Base-by-base conservation (phyloP, 441 rosid genomes). In the Adansonia madagascariensis region DNA sequence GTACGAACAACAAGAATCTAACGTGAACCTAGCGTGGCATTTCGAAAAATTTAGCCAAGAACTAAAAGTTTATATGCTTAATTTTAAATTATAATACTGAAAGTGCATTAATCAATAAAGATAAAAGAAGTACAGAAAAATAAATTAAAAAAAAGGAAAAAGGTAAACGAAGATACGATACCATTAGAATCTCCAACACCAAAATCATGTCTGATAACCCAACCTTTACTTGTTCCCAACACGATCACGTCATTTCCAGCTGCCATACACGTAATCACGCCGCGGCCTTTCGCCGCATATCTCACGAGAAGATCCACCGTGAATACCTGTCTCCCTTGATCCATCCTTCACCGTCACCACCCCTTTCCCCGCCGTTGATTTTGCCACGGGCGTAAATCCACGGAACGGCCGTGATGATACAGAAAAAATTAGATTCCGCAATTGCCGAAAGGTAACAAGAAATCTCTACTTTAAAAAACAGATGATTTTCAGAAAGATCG, bases 181-280 rank as follows among this genome's bases (percentile, higher is more conserved):
- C 94, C 97, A 70, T 56, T 78, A 78, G 97, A 91, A 82, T 87
- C 91, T 5, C 98, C 98, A 68, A 89, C 89, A 39, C 98, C 92
- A 61, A 97, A 97, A 83, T 97, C 98, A 80, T 97, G 94, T 27
- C 98, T 81, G 72, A 97, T 91, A 57, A 97, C 87, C 98, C 98
- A 97, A 43, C 98, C 98, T 82, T 89, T 93, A 81, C 98, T 93
- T 24, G 99, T 97, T 75, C 98, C 99, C 4, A 94, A 75, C 27
- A 92, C 88, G 71, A 97, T 97, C 24, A 97, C 98, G 77, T 97
- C 99, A 75, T 91, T 97, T 8, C 99, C 99, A 70, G 99, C 98
- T 22, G 98, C 93, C 98, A 97, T 91, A 81, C 98, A 94, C 8
- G 98, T 94, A 53, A 97, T 92, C 35, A 88, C 86, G 5, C 99